phyloP scores from a whole-genome alignment of 768 basidiomycete genomes.

The Podaxis sp. region DNA sequence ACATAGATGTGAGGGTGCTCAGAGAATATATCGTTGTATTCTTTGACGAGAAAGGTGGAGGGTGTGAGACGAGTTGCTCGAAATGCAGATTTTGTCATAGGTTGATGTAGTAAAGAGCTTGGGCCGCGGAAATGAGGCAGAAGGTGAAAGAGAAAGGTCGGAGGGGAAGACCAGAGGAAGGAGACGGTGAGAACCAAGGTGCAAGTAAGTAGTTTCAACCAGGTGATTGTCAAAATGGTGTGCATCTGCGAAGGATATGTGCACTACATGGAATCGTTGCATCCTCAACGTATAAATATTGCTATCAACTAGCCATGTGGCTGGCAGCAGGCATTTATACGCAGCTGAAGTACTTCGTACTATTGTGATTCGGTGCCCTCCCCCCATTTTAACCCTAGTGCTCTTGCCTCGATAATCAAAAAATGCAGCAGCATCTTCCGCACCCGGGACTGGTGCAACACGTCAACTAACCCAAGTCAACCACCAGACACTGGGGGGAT shows the following conservation, averaged over 20 bases:
- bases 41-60: constrained; percentile 38
- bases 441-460: neutral
- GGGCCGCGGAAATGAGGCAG: neutral
- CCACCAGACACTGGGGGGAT: constrained; percentile 85
- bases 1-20: constrained; percentile 55
- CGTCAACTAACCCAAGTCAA: constrained; percentile 22
- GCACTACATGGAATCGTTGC: neutral
- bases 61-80: constrained; percentile 25
- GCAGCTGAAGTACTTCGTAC: neutral
- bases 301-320: neutral
- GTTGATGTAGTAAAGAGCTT: neutral
- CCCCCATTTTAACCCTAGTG: neutral
- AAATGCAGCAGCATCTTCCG: neutral
- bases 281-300: neutral
- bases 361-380: neutral
- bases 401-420: neutral
- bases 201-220: neutral
- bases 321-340: neutral
- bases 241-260: neutral
- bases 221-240: neutral
- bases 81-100: constrained; percentile 19
- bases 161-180: constrained; percentile 10
- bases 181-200: neutral
- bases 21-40: constrained; percentile 45
- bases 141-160: neutral